Evolutionary conservation across 2,329 filamentous ascomycete species (phyloP), one percentile per base, ranked within the genome.

Genomic region (Apiospora hydei): DNA sequence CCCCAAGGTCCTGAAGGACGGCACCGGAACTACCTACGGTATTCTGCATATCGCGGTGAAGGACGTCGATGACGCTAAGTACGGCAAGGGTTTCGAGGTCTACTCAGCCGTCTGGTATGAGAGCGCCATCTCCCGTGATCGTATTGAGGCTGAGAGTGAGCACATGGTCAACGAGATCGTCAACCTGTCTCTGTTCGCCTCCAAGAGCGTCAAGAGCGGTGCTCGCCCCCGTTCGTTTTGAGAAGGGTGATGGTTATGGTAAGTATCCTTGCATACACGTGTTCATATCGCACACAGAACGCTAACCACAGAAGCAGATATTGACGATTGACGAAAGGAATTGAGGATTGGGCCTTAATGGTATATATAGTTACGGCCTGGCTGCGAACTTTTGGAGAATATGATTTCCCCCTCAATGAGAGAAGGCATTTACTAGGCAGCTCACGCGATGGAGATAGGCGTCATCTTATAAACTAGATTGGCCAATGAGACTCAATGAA

Each of bases 111-210:
- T 76, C 26, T 76, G 75, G 75, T 75, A 74, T 30, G 73, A 73
- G 18, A 38, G 53, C 41, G 64, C 30, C 1, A 72, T 74, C 68
- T 73, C 75, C 26, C 49, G 69, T 34, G 70, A 61, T 3, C 74
- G 74, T 46, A 67, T 75, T 2, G 68, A 69, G 4, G 73, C 74
- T 21, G 75, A 76, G 67, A 72, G 72, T 11, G 70, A 76, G 53
- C 75, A 76, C 44, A 76, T 76, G 73, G 72, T 76, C 24, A 73
- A 74, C 5, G 75, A 76, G 69, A 72, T 76, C 14, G 70, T 76
- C 66, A 76, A 76, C 38, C 38, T 76, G 26, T 72, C 75, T 4
- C 47, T 75, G 21, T 53, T 73, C 53, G 74, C 75, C 24, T n/a
- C 46, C 34, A 69, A 69, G 68, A 30, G n/a, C 8, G 1, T 43